Conservation (phyloP, 1,139 yeast species). For the Taphrina flavorubra region DNA sequence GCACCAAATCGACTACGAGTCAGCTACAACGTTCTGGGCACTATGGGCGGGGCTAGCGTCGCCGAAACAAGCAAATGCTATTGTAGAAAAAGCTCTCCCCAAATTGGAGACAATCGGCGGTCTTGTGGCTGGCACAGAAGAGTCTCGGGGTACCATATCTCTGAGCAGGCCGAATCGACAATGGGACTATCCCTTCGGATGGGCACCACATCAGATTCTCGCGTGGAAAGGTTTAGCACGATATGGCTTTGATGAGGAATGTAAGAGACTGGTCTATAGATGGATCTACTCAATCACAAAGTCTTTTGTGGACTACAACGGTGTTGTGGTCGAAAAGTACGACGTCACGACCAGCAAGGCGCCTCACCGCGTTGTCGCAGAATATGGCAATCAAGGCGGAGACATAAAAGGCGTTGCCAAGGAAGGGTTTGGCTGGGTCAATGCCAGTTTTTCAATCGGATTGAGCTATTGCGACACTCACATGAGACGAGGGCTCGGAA, state of each 20-base stretch:
- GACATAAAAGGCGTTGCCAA: slow-evolving; percentile 92
- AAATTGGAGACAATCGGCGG: slow-evolving; percentile 90
- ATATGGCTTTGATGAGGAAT: slow-evolving; percentile 71
- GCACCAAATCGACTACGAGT: slow-evolving; percentile 70
- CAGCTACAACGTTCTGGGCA: slow-evolving; percentile 93
- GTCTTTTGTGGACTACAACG: slow-evolving; percentile 91
- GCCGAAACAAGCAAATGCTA: slow-evolving; percentile 68
- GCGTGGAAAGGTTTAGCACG: slow-evolving; percentile 86
- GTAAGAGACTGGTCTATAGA: slow-evolving; percentile 76
- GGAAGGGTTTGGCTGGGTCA: slow-evolving; percentile 96
- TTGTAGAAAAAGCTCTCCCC: slow-evolving; percentile 67
- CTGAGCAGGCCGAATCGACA: slow-evolving; percentile 82
- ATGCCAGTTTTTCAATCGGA: slow-evolving; percentile 81
- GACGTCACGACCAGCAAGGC: slow-evolving; percentile 82
- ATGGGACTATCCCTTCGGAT: slow-evolving; percentile 98
- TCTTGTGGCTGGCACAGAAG: slow-evolving; percentile 79
- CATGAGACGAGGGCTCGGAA: slow-evolving; percentile 78
- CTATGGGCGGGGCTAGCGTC: slow-evolving; percentile 83
- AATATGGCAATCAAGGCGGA: slow-evolving; percentile 95
- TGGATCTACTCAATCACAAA: slow-evolving; percentile 91
- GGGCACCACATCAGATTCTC: slow-evolving; percentile 98
- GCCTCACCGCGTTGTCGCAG: slow-evolving; percentile 93
- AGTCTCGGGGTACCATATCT: slow-evolving; percentile 74
- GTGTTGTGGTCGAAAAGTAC: slow-evolving; percentile 94
- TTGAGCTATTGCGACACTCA: slow-evolving; percentile 69